These are phyloP conservation scores for Bisporella sp. DNA, from an alignment of 2,329 filamentous ascomycete species.

Conservation along the genomic window DNA sequence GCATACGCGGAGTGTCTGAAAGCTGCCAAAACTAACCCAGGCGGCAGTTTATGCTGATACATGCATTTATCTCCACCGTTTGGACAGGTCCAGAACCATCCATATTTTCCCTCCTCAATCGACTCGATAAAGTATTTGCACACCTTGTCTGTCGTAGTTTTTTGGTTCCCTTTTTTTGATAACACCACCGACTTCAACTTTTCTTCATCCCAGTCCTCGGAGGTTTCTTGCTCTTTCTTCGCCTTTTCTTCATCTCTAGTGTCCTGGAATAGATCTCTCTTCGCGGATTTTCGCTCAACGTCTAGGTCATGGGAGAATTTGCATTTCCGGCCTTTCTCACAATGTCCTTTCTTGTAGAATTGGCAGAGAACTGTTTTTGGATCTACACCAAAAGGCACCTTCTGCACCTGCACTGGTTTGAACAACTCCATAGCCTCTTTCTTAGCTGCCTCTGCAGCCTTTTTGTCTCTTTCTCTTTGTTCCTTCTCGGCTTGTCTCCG, in stretches of 20 bases:
- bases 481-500: constrained; percentile 63
- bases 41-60: constrained; percentile 92
- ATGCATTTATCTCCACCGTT: constrained; percentile 97
- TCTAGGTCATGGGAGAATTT: constrained; percentile 93
- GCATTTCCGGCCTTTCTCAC: constrained; percentile 96
- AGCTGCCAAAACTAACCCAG: constrained; percentile 55
- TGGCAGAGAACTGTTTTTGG: constrained; percentile 96
- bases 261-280: constrained; percentile 88
- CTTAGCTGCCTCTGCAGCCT: constrained; percentile 77
- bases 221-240: constrained; percentile 83
- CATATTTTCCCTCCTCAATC: constrained; percentile 97
- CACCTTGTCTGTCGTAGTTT: constrained; percentile 93
- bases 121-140: constrained; percentile 98
- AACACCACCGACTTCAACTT: constrained; percentile 85
- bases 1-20: constrained; percentile 6
- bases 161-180: constrained; percentile 96
- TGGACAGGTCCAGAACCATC: constrained; percentile 98
- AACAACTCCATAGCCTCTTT: constrained; percentile 75
- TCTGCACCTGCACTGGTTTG: constrained; percentile 90
- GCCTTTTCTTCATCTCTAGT: constrained; percentile 66
- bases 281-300: constrained; percentile 85
- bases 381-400: constrained; percentile 95
- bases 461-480: constrained; percentile 78
- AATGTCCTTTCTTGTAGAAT: constrained; percentile 95
- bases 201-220: constrained; percentile 96